Evolutionary conservation across 495 filamentous ascomycete genomes (phyloP).

Genomic region (Niebla homalea): DNA sequence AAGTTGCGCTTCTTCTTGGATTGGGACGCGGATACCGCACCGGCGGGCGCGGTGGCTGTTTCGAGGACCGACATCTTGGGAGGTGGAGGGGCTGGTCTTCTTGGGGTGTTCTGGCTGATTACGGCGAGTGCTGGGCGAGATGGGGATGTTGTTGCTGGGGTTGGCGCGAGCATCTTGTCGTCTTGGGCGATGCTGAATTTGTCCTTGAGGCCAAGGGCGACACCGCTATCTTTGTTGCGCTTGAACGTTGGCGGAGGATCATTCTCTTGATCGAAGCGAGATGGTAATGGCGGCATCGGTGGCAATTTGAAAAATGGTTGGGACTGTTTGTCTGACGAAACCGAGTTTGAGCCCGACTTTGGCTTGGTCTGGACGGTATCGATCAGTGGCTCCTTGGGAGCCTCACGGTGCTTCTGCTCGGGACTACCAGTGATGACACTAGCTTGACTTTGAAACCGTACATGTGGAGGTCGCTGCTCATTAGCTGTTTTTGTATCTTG

Average conservation of each 20-base stretch:
- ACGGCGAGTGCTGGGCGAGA: conserved; percentile 56
- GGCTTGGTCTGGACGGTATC: conserved; percentile 13
- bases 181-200: conserved; percentile 39
- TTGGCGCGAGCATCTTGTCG: conserved; percentile 33
- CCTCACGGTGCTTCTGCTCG: conserved; percentile 17
- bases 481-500: conserved; percentile 10
- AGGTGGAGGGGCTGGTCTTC: conserved; percentile 63
- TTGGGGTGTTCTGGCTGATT: conserved; percentile 73
- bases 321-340: conserved; percentile 24
- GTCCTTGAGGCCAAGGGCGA: conserved; percentile 45
- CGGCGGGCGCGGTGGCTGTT: conserved; percentile 73
- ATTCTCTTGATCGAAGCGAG: conserved; percentile 64
- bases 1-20: conserved; percentile 61
- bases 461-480: conserved; percentile 21
- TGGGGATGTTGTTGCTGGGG: conserved; percentile 34
- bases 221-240: conserved; percentile 45
- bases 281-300: conserved; percentile 43
- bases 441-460: conserved; percentile 21
- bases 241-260: conserved; percentile 66
- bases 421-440: conserved; percentile 28
- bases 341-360: conserved; percentile 9
- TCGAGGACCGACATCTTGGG: conserved; percentile 95
- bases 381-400: conserved; percentile 15
- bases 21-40: conserved; percentile 58
- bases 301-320: conserved; percentile 57